Conservation (phyloP, 164 flowering plant species). For the Umbellularia californica region DNA sequence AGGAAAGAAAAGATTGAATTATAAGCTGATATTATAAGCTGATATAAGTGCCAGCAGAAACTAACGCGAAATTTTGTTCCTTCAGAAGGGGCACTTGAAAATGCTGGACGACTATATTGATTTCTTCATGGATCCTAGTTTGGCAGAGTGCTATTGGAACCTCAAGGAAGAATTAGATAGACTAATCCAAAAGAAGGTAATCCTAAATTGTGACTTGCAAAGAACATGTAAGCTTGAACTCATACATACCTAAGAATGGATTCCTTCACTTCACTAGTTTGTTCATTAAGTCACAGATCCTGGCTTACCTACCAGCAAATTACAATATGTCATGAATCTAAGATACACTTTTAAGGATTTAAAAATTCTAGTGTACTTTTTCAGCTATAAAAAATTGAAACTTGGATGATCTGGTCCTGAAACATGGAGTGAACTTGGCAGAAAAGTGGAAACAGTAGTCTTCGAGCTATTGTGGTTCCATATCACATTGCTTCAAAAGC, state of each 20-base stretch:
- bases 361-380: too few relatives aligned
- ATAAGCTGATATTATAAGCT: not conserved
- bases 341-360: not conserved
- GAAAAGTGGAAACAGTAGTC: too few relatives aligned
- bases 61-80: conserved; percentile 5
- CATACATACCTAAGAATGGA: too few relatives aligned
- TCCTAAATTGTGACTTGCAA: not conserved
- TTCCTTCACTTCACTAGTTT: too few relatives aligned
- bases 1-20: not conserved
- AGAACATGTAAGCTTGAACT: too few relatives aligned
- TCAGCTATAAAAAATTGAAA: too few relatives aligned
- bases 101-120: conserved; percentile 89
- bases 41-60: not conserved
- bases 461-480: too few relatives aligned
- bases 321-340: not conserved
- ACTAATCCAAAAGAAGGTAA: conserved; percentile 77
- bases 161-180: conserved; percentile 76
- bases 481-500: too few relatives aligned
- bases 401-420: too few relatives aligned
- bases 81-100: conserved; percentile 86
- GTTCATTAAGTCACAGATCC: too few relatives aligned
- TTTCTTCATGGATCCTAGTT: conserved; percentile 85
- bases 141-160: conserved; percentile 77
- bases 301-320: not conserved
- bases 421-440: too few relatives aligned